Evolutionary conservation across 2,329 filamentous ascomycete genomes (phyloP).

Genomic region (Diaporthe citri): DNA sequence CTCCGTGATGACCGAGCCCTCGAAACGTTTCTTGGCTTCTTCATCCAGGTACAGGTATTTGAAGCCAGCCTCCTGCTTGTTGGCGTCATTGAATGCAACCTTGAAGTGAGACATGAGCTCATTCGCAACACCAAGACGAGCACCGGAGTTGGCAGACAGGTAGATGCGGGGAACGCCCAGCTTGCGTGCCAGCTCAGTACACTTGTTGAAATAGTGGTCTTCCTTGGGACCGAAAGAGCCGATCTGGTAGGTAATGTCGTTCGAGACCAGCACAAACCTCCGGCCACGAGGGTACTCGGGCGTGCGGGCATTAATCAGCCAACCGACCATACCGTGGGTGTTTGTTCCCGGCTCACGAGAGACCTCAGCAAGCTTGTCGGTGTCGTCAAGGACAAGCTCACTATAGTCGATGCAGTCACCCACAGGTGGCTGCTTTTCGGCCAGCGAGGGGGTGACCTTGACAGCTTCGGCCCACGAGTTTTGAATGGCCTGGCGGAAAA

Average conservation of each 20-base stretch:
- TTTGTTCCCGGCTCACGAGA: conserved; percentile 96
- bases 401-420: conserved; percentile 95
- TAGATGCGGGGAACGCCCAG: conserved; percentile 97
- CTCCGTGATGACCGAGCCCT: conserved; percentile 90
- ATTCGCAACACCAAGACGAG: conserved; percentile 94
- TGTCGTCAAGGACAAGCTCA: conserved; percentile 94
- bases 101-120: conserved; percentile 98
- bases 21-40: conserved; percentile 87
- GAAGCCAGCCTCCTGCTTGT: conserved; percentile 88
- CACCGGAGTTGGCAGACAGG: conserved; percentile 98
- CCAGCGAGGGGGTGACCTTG: conserved; percentile 78
- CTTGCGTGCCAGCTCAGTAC: conserved; percentile 94
- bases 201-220: conserved; percentile 99
- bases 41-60: conserved; percentile 96
- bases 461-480: conserved; percentile 89
- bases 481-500: conserved; percentile 97
- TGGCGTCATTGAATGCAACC: conserved; percentile 92
- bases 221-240: conserved; percentile 97
- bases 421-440: conserved; percentile 83
- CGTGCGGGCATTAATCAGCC: conserved; percentile 94
- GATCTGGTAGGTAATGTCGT: conserved; percentile 99
- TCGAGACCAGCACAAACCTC: conserved; percentile 95
- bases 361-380: conserved; percentile 91
- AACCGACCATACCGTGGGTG: conserved; percentile 97
- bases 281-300: conserved; percentile 95